Percentiles rank a stretch among this genome's conserved stretches.
phyloP scores from a whole-genome alignment of 2,329 filamentous ascomycete genomes.

The Cercospora nicotianae region DNA sequence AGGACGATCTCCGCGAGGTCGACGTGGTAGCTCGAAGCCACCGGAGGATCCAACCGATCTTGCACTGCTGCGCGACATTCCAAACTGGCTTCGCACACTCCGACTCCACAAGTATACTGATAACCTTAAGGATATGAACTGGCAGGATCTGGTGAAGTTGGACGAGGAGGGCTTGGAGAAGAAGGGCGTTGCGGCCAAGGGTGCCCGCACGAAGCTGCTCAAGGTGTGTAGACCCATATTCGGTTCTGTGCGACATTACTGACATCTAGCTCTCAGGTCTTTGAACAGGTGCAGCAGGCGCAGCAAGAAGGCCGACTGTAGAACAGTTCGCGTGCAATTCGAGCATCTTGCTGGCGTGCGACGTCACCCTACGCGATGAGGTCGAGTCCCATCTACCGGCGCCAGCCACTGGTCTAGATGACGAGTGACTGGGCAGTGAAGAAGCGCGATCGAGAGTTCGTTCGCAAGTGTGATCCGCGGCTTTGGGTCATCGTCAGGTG shows the following conservation, averaged over 20 bases:
- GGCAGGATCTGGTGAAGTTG: constrained; percentile 87
- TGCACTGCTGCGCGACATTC: constrained; percentile 87
- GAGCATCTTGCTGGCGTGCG: background rate
- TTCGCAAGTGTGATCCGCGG: background rate
- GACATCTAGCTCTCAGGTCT: constrained; percentile 59
- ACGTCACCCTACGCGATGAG: background rate
- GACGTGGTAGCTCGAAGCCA: constrained; percentile 92
- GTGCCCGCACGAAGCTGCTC: constrained; percentile 93
- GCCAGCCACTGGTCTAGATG: background rate
- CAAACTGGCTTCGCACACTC: constrained; percentile 90
- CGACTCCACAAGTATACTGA: constrained; percentile 98
- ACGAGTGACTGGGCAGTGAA: background rate
- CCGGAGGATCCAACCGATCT: constrained; percentile 96
- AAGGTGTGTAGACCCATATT: constrained; percentile 61
- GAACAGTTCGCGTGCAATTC: background rate
- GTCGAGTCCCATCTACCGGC: background rate
- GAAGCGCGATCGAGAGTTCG: background rate
- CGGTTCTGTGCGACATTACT: constrained; percentile 25
- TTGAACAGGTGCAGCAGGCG: constrained; percentile 83
- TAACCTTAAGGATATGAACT: constrained; percentile 94
- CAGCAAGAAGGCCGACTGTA: constrained; percentile 44
- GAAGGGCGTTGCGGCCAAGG: constrained; percentile 89
- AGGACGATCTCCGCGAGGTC: constrained; percentile 86
- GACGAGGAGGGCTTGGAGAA: constrained; percentile 92
- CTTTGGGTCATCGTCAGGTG: background rate